Conservation (phyloP, 2,329 filamentous ascomycete genomes). For the Paecilomyces niveus region DNA sequence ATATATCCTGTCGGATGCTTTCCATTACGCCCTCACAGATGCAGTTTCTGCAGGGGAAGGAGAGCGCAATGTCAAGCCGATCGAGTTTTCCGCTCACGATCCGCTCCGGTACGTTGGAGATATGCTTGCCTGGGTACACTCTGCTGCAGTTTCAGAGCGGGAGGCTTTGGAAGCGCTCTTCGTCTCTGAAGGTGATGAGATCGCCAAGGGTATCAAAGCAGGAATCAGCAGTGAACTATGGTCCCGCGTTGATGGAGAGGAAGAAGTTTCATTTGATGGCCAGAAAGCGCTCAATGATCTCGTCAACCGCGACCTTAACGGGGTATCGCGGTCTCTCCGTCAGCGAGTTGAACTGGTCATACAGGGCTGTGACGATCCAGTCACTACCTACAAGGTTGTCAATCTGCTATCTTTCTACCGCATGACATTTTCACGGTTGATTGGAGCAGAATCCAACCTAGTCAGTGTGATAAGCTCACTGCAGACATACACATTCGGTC, state of each 20-base stretch:
- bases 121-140: constrained; percentile 97
- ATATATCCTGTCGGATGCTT: constrained; percentile 77
- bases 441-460: constrained; percentile 62
- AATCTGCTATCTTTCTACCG: constrained; percentile 88
- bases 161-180: constrained; percentile 90
- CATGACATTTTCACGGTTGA: constrained; percentile 71
- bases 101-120: constrained; percentile 87
- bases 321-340: constrained; percentile 74
- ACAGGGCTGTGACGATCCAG: constrained; percentile 83
- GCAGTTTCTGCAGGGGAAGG: constrained; percentile 50
- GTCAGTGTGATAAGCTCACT: constrained; percentile 62
- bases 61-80: constrained; percentile 68
- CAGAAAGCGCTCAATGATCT: constrained; percentile 75
- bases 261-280: constrained; percentile 63
- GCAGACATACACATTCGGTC: constrained; percentile 68
- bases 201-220: constrained; percentile 72
- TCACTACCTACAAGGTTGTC: constrained; percentile 80
- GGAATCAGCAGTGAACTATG: constrained; percentile 79
- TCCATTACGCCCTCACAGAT: constrained; percentile 81
- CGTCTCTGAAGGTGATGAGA: constrained; percentile 80
- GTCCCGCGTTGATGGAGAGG: constrained; percentile 57
- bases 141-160: constrained; percentile 84
- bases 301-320: constrained; percentile 76
- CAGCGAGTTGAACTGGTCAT: constrained; percentile 88
- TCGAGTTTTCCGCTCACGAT: constrained; percentile 89